Evolutionary conservation across 495 filamentous ascomycete genomes (phyloP).

Genomic region (Emericellopsis terricola): DNA sequence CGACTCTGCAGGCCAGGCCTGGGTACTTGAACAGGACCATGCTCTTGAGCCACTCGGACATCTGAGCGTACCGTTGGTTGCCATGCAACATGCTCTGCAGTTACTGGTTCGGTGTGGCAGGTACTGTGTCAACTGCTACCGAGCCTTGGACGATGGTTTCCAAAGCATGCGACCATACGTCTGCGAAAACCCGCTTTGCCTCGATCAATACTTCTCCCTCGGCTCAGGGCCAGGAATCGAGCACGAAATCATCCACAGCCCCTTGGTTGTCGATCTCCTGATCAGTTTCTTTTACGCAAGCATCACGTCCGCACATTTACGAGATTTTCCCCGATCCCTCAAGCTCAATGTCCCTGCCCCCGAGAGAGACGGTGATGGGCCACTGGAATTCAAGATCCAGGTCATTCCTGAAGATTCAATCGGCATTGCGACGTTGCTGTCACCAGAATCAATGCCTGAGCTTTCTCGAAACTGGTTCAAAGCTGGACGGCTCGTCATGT

Average conservation of each 20-base stretch:
- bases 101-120: slow-evolving; percentile 72
- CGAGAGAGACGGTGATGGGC: too few species aligned
- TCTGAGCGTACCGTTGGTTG: slow-evolving; percentile 44
- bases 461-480: too few species aligned
- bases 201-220: slow-evolving; percentile 83
- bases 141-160: slow-evolving; percentile 47
- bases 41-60: slow-evolving; percentile 15
- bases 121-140: slow-evolving; percentile 78
- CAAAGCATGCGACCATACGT: slow-evolving; percentile 88
- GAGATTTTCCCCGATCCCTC: too few species aligned
- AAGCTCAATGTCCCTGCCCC: too few species aligned
- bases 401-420: too few species aligned
- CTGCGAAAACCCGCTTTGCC: slow-evolving; percentile 60
- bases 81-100: slow-evolving; percentile 64
- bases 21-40: not conserved
- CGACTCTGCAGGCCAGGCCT: too few species aligned
- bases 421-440: too few species aligned
- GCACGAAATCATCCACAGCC: slow-evolving; percentile 63
- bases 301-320: too few species aligned
- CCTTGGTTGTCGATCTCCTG: slow-evolving; percentile 72
- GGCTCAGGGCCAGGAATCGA: slow-evolving; percentile 77
- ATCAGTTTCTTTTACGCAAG: slow-evolving; percentile 64
- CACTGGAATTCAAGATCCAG: too few species aligned
- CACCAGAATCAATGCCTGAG: too few species aligned
- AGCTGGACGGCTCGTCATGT: too few species aligned